Base-by-base conservation (phyloP, 2,329 filamentous ascomycete species). In the Talaromyces sp. region DNA sequence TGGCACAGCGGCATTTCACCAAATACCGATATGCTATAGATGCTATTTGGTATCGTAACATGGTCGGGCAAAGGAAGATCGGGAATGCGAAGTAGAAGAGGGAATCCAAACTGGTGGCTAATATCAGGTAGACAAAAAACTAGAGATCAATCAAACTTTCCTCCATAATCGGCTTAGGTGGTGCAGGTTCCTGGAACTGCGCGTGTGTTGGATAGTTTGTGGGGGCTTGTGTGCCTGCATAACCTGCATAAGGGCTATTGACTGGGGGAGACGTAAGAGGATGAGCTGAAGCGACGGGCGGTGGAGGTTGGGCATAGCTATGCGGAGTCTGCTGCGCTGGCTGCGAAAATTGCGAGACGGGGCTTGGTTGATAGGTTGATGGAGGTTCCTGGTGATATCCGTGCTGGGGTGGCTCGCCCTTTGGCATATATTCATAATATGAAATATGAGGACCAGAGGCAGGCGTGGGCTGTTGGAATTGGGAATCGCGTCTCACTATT, bases 61-160 rank as follows among this genome's bases (percentile, higher is more conserved):
- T 52, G 24, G 26, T 59, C 54, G 51, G 17, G 51, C 21, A 43
- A 54, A 51, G 41, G 43, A 29, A 35, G 35, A 58, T 27, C 17
- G 21, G 41, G 24, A n/a, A 29, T 27, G 27, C 27, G 27, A 32
- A 24, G 21, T 19, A 27, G 38, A 29, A 56, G n/a, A 26, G 41
- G 26, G 41, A 56, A 56, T 29, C 7, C 21, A 56, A 56, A 26
- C 32, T 41, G 32, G 14, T 27, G 11, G 29, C 19, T 29, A 58
- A 53, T 38, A 38, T 38, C 57, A 43, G 19, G 21, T 19, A 56
- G 31, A 8, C 54, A 43, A 19, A 56, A 35, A 41, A 38, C 58
- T 66, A 72, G 60, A 72, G 62, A 58, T 72, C 70, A 60, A 72
- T 72, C 56, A 72, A 58, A 60, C 69, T 71, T 60, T 72, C 70